Percentiles rank a stretch among this genome's conserved stretches.
Evolutionary conservation across 2,329 filamentous ascomycete genomes (phyloP).

Genomic region (Aspergillus vadensis): DNA sequence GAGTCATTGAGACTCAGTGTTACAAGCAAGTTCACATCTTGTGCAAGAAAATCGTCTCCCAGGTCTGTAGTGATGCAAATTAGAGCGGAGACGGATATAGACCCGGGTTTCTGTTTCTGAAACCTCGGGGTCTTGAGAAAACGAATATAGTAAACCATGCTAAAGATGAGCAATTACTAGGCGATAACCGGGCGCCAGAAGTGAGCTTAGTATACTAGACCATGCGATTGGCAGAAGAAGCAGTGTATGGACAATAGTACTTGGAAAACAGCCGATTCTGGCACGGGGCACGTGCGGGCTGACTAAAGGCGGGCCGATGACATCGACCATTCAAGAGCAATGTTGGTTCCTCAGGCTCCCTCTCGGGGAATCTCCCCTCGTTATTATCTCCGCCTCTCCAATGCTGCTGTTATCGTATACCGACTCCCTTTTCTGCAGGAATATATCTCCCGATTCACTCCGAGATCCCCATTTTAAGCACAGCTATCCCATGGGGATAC

Average conservation of each 20-base stretch:
- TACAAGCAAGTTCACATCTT: constrained; percentile 37
- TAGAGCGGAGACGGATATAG: constrained; percentile 51
- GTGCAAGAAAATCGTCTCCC: constrained; percentile 64
- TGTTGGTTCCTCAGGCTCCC: constrained; percentile 20
- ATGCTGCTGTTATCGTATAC: constrained; percentile 18
- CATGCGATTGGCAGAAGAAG: too few species aligned
- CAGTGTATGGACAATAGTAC: not conserved
- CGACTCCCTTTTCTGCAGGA: not conserved
- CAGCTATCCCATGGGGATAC: constrained; percentile 18
- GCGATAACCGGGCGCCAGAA: not conserved
- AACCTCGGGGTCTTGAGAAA: constrained; percentile 65
- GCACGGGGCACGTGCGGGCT: constrained; percentile 25
- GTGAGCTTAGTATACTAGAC: not conserved
- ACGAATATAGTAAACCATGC: constrained; percentile 64
- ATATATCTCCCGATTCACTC: not conserved
- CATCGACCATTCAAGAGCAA: constrained; percentile 21
- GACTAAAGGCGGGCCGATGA: constrained; percentile 31
- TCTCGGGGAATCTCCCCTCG: constrained; percentile 7
- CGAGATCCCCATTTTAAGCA: not conserved
- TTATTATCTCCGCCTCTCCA: constrained; percentile 10
- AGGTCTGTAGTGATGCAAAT: constrained; percentile 70
- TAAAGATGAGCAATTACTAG: not conserved
- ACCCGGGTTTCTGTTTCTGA: constrained; percentile 45
- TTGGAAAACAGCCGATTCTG: constrained; percentile 1
- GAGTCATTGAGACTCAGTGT: constrained; percentile 25